Percentiles rank a stretch among this genome's conserved stretches.
Evolutionary conservation across 768 basidiomycete species (phyloP).

Genomic region (Trichaptum fuscoviolaceum): DNA sequence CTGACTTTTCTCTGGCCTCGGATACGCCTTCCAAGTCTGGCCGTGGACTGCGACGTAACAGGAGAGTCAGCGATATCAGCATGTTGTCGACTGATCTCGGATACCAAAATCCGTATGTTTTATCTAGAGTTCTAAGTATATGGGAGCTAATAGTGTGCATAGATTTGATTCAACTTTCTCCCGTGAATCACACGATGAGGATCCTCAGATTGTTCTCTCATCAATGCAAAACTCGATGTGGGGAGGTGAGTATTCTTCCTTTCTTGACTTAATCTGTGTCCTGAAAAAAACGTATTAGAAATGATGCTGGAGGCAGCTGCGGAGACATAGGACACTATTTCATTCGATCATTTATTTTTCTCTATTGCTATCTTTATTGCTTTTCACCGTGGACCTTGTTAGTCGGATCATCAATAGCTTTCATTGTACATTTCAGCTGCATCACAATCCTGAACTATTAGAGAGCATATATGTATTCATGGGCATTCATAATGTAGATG

Average conservation of each 20-base stretch:
- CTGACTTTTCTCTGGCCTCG: constrained; percentile 42
- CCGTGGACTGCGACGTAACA: constrained; percentile 41
- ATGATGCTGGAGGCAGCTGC: constrained; percentile 44
- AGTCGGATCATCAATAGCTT: not conserved
- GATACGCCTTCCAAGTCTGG: constrained; percentile 38
- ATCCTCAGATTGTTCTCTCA: constrained; percentile 41
- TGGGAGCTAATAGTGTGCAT: constrained; percentile 17
- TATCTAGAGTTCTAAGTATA: constrained; percentile 7
- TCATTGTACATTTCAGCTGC: not conserved
- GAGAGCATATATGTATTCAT: constrained; percentile 1
- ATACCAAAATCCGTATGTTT: constrained; percentile 43
- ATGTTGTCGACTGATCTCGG: constrained; percentile 49
- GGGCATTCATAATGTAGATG: not conserved
- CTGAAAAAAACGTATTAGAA: constrained; percentile 16
- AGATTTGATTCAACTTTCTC: constrained; percentile 13
- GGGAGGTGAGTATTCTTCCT: constrained; percentile 47
- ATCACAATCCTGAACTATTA: not conserved
- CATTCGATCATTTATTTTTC: constrained; percentile 4
- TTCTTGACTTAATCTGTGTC: not conserved
- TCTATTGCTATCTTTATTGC: constrained; percentile 3
- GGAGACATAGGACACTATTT: constrained; percentile 21
- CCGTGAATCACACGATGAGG: constrained; percentile 22
- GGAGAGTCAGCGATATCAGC: constrained; percentile 55
- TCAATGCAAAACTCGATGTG: constrained; percentile 66
- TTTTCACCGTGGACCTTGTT: not conserved